Percentiles rank a stretch among this genome's conserved stretches.
phyloP scores from a whole-genome alignment of 257 asterid genomes.

The Nicotiana undulata region DNA sequence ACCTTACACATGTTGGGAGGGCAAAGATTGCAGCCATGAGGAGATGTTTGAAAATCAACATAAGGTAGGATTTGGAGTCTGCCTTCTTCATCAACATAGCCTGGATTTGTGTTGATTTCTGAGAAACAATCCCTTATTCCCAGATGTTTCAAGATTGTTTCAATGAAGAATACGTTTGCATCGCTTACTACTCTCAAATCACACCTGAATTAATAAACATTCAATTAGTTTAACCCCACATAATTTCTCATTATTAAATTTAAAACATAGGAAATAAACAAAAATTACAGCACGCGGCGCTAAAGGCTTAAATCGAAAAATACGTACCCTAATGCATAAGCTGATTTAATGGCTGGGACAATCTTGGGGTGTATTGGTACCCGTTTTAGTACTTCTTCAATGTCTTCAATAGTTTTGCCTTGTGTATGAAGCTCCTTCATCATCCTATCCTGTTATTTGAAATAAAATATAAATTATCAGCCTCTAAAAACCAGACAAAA shows the following conservation, averaged over 20 bases:
- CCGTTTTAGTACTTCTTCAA: slow-evolving; percentile 30
- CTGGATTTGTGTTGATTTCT: slow-evolving; percentile 9
- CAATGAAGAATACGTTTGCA: slow-evolving; percentile 19
- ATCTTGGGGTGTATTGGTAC: slow-evolving; percentile 31
- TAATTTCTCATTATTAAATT: neutral
- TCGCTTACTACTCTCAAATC: slow-evolving; percentile 21
- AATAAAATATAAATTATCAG: neutral
- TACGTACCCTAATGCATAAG: slow-evolving; percentile 34
- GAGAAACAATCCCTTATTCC: slow-evolving; percentile 16
- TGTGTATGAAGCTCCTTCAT: slow-evolving; percentile 32
- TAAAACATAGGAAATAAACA: neutral
- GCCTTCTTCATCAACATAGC: slow-evolving; percentile 15
- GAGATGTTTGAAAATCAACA: slow-evolving; percentile 11
- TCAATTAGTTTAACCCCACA: neutral
- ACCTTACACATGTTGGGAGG: slow-evolving; percentile 56
- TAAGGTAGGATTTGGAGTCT: slow-evolving; percentile 18
- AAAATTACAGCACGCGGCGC: neutral
- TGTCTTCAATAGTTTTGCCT: slow-evolving; percentile 34
- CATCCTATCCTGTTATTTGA: slow-evolving; percentile 23
- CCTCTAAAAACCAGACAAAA: neutral
- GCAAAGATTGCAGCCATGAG: slow-evolving; percentile 39
- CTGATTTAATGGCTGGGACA: slow-evolving; percentile 36
- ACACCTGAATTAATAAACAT: slow-evolving; percentile 12
- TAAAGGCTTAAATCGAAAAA: neutral
- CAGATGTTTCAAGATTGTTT: slow-evolving; percentile 15